phyloP scores from a whole-genome alignment of 768 basidiomycete genomes.

The Pholiota microspora region DNA sequence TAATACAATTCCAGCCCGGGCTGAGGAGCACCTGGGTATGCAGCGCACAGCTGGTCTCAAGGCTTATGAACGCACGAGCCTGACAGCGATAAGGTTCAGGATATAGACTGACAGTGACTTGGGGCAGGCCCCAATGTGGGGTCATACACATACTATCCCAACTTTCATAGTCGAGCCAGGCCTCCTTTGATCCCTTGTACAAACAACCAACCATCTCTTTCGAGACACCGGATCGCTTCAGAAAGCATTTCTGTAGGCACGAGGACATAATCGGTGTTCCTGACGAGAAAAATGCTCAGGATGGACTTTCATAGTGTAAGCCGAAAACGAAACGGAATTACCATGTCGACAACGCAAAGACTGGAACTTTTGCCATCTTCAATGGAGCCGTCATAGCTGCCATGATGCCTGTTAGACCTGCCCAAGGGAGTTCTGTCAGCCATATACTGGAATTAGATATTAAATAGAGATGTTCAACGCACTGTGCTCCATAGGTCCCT shows the following conservation, averaged over 20 bases:
- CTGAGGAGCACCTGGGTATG: not conserved
- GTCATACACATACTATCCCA: too few relatives aligned
- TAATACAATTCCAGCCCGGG: not conserved
- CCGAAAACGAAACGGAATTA: constrained; percentile 22
- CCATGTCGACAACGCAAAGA: constrained; percentile 68
- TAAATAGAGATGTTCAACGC: too few relatives aligned
- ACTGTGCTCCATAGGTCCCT: constrained; percentile 69
- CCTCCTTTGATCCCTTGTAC: constrained; percentile 21
- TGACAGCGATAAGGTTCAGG: too few relatives aligned
- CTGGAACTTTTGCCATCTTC: constrained; percentile 46
- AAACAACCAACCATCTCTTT: constrained; percentile 53
- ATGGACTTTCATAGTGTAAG: not conserved
- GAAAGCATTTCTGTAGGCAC: constrained; percentile 43
- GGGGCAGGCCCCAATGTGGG: too few relatives aligned
- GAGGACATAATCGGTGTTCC: constrained; percentile 68
- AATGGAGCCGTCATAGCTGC: constrained; percentile 53
- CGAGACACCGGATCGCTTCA: constrained; percentile 41
- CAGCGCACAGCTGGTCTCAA: too few relatives aligned
- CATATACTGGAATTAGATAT: too few relatives aligned
- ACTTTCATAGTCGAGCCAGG: constrained; percentile 6
- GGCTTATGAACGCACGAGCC: too few relatives aligned
- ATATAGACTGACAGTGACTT: too few relatives aligned
- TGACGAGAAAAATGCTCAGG: constrained; percentile 19
- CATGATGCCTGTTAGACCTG: constrained; percentile 60
- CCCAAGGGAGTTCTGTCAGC: too few relatives aligned